Evolutionary conservation across 2,329 filamentous ascomycete genomes (phyloP).

Genomic region (Cladosporium sphaerospermum): DNA sequence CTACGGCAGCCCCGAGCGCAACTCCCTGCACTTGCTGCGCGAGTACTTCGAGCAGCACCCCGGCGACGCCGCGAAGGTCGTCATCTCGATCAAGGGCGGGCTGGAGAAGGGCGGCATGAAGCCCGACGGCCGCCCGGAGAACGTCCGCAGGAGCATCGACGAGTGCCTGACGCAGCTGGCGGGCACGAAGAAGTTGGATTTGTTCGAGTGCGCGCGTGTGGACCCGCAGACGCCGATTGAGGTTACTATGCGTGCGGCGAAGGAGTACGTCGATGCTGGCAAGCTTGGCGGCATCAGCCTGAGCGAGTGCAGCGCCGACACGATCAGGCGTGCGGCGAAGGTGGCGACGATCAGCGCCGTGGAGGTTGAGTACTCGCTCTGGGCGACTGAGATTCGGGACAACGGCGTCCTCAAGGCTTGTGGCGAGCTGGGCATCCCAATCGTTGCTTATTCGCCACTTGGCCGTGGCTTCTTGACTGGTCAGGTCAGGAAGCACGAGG

Average conservation of each 20-base stretch:
- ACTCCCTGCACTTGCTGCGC: slow-evolving; percentile 43
- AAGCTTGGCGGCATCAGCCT: slow-evolving; percentile 43
- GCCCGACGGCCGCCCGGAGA: slow-evolving; percentile 37
- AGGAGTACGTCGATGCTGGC: slow-evolving; percentile 30
- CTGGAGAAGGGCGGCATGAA: slow-evolving; percentile 28
- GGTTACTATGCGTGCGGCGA: slow-evolving; percentile 38
- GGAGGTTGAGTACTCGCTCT: slow-evolving; percentile 56
- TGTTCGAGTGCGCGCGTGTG: slow-evolving; percentile 44
- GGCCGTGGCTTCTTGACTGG: slow-evolving; percentile 56
- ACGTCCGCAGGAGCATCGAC: slow-evolving; percentile 40
- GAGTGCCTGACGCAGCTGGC: slow-evolving; percentile 40
- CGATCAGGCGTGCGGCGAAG: slow-evolving; percentile 44
- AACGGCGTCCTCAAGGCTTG: slow-evolving; percentile 54
- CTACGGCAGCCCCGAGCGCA: slow-evolving; percentile 42
- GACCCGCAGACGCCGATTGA: slow-evolving; percentile 41
- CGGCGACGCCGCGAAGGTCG: slow-evolving; percentile 44
- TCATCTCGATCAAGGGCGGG: slow-evolving; percentile 47
- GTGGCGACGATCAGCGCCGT: slow-evolving; percentile 53
- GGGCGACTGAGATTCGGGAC: slow-evolving; percentile 49
- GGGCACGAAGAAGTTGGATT: slow-evolving; percentile 43
- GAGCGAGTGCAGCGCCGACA: slow-evolving; percentile 40
- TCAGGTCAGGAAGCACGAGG: slow-evolving; percentile 44
- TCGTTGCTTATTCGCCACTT: slow-evolving; percentile 68
- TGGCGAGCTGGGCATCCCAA: slow-evolving; percentile 58
- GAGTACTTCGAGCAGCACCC: slow-evolving; percentile 49